A percentile compares a stretch with the other conserved stretches of the same genome.
Evolutionary conservation across 208 protist genomes (phyloP).

Genomic region (Crithidia acanthocephali): DNA sequence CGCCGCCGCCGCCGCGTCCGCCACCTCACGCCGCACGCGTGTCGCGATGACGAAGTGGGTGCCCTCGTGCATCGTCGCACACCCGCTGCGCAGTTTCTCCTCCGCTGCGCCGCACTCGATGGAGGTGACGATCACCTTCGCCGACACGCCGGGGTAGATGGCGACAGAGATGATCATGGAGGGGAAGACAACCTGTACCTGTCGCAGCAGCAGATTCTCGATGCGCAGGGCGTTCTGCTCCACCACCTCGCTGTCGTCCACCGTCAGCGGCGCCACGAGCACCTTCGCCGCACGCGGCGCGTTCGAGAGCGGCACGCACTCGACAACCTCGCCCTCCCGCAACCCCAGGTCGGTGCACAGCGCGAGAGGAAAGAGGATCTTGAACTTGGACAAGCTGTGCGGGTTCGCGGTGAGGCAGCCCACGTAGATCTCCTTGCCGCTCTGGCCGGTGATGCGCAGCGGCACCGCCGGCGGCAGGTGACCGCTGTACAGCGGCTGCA

Average conservation of each 20-base stretch:
- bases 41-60: slow-evolving; percentile 88
- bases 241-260: slow-evolving; percentile 93
- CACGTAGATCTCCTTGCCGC: slow-evolving; percentile 56
- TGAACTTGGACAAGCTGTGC: slow-evolving; percentile 55
- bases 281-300: slow-evolving; percentile 66
- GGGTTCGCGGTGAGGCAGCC: slow-evolving; percentile 67
- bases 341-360: slow-evolving; percentile 65
- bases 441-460: slow-evolving; percentile 53
- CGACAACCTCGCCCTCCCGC: slow-evolving; percentile 53
- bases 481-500: slow-evolving; percentile 53
- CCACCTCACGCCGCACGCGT: slow-evolving; percentile 44
- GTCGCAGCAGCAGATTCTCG: slow-evolving; percentile 79
- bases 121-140: slow-evolving; percentile 63
- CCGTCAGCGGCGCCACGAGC: slow-evolving; percentile 77
- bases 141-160: slow-evolving; percentile 67
- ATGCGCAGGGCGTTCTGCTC: slow-evolving; percentile 89
- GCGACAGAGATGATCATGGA: slow-evolving; percentile 75
- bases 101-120: slow-evolving; percentile 59
- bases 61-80: slow-evolving; percentile 82
- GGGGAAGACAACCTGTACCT: slow-evolving; percentile 86
- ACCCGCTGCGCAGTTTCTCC: slow-evolving; percentile 45
- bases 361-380: slow-evolving; percentile 57
- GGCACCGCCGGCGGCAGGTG: slow-evolving; percentile 58
- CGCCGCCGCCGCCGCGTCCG: not conserved
- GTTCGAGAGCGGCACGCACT: slow-evolving; percentile 54